Base-by-base conservation (phyloP, 768 basidiomycete species). In the Amanita jacksonii region DNA sequence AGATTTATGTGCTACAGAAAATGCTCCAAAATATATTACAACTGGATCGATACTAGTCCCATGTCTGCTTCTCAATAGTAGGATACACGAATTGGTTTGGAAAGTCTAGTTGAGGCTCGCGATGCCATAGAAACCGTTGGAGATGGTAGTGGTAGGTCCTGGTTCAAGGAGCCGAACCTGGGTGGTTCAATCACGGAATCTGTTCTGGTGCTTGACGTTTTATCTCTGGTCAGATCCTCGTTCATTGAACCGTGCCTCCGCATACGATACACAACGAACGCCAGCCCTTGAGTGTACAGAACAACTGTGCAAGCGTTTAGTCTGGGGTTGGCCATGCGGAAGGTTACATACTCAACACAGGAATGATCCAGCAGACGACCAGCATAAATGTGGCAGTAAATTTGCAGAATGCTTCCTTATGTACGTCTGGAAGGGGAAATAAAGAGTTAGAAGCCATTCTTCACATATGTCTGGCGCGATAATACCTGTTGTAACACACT, bases 341-440 rank as follows among this genome's bases (percentile, higher is more conserved):
- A 15, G 10, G 27, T 19, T 2, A 60, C 77, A 49, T 47, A 81
- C 79, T 57, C 33, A 79, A 54, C 3, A 57, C 57, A 18, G 79
- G 79, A 39, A 67, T 57, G 31, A 76, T 51, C 79, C 79, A 81
- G 51, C 67, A 73, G 32, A 64, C 66, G 1, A 75, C 51, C 39
- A 76, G 46, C 27, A 77, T 69, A 49, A 67, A 77, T 4, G 69
- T 52, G 43, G 68, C 66, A 28, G 77, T 58, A 7, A 74, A 56
- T 42, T 61, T 61, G 52, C 78, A 81, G n/a, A 69, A 56, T 8
- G 62, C 66, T 41, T 61, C 56, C 34, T 67, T 58, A 48, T 70
- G 63, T 8, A 61, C 52, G 42, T 64, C 72, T 74, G 39, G n/a
- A 27, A 25, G 38, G 19, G 43, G 31, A 16, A n/a, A n/a, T n/a